Evolutionary conservation across 768 basidiomycete species (phyloP), one percentile per base, ranked within the genome.

Genomic region (Russula foetens): DNA sequence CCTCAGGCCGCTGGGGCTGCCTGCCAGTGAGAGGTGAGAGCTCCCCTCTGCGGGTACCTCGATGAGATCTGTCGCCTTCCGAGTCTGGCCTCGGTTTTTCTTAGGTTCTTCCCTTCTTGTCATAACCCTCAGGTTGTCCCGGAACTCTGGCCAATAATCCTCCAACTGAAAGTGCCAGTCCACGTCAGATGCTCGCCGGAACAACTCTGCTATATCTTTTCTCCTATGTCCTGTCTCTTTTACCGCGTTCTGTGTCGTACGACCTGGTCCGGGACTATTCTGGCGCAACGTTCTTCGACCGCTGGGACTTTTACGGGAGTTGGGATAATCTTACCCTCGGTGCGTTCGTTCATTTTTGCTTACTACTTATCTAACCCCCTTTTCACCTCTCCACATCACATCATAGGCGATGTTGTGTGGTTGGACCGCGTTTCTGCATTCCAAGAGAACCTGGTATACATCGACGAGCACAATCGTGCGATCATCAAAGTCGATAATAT

Each of bases 401-500:
- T 43, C 64, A 0, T 63, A 85, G 87, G 86, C 41, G 82, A 88
- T 65, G 84, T 82, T 19, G 81, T 80, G 44, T 89, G 79, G 75
- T 74, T 84, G 19, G 77, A 79, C 65, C 68, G 74, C 55, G 70
- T 74, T 2, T 73, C 75, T 23, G 85, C 85, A 0, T 70, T 72
- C 12, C 69, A 74, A 7, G 74, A 80, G 61, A 67, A 75, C 1
- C 75, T 91, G 21, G 82, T 83, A 5, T 88, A 80, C 66, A 69
- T 88, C 64, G 84, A 86, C 63, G 66, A 67, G 45, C 77, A 77
- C 1, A 84, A 86, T 7, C 81, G 85, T 57, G 85, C 84, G 6
- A 77, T 93, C 62, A 75, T 93, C 51, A 83, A 79, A 66, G 89
- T 92, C 7, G 90, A 92, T 75, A 89, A 90, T 67, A 71, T 73